Evolutionary conservation across 768 basidiomycete species (phyloP), one percentile per base, ranked within the genome.

Genomic region (Trametes gibbosa): DNA sequence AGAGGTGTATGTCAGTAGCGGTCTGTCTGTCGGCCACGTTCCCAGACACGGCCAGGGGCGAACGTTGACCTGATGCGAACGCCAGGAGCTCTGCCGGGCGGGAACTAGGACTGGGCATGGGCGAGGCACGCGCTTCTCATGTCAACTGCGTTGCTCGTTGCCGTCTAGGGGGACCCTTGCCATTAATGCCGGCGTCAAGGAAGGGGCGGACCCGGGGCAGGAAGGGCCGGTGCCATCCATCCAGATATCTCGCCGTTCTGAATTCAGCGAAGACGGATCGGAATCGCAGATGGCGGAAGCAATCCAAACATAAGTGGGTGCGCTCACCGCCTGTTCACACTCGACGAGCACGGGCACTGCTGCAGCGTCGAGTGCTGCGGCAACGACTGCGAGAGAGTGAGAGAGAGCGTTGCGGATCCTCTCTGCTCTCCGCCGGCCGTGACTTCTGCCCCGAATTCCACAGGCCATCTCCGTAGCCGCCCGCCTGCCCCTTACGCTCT

Each of bases 201-300:
- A 12, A 42, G 40, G 53, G 41, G 29, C 45, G 47, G 42, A 23
- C 9, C 42, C 40, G 53, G 37, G 21, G 53, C 29, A 49, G 42
- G 49, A 39, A 56, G 24, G 24, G 41, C 48, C 50, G 48, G 53
- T 35, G 21, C 9, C 3, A 7, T 17, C 16, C 50, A 50, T 60
- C 53, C 59, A 60, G 53, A 55, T 55, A 55, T 49, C 39, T 27
- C 17, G 27, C 2, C 21, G 46, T 46, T 24, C 47, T 34, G 48
- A 32, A 45, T 56, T 56, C 54, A 56, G 42, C 37, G 53, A 54
- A 54, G 19, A 21, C 43, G 43, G 21, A 43, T 16, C 7, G 34
- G 40, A 14, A 51, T 49, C 43, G 50, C 50, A 58, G 57, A 58
- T 58, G 57, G n/a, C 34, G 7, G 46, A 50, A 50, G 57, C n/a